Percentiles rank a stretch among this genome's conserved stretches.
Evolutionary conservation across 768 basidiomycete genomes (phyloP).

Genomic region (Jaapia argillacea): DNA sequence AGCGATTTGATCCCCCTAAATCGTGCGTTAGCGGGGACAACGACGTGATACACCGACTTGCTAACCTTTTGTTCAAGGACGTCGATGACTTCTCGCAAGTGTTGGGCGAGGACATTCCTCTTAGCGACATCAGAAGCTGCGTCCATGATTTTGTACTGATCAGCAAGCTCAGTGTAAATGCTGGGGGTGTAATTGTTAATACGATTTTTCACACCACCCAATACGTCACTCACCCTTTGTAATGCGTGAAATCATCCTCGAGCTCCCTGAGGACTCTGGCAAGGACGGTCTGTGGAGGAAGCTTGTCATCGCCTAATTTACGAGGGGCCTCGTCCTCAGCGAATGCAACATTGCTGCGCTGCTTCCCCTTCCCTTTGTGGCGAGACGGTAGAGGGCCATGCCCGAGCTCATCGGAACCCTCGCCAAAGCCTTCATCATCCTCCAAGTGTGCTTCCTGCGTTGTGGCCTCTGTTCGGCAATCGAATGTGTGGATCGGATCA

Average conservation of each 20-base stretch:
- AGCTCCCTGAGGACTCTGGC: conserved; percentile 76
- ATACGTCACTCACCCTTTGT: conserved; percentile 66
- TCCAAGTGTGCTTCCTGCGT: conserved; percentile 7
- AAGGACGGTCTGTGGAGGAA: conserved; percentile 86
- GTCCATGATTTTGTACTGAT: conserved; percentile 88
- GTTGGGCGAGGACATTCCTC: conserved; percentile 79
- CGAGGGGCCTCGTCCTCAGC: conserved; percentile 8
- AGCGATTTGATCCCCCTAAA: conserved; percentile 89
- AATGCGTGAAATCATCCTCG: conserved; percentile 92
- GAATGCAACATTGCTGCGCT: background rate
- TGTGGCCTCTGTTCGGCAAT: background rate
- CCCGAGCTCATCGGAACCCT: conserved; percentile 29
- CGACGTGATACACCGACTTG: conserved; percentile 1
- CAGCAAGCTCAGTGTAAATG: conserved; percentile 83
- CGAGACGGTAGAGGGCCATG: conserved; percentile 5
- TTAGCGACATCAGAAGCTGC: conserved; percentile 72
- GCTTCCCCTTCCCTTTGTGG: background rate
- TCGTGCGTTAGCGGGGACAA: conserved; percentile 1
- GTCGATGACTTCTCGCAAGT: conserved; percentile 87
- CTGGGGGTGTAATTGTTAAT: conserved; percentile 27
- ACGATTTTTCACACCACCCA: conserved; percentile 2
- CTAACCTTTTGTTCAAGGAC: conserved; percentile 83
- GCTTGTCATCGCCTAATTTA: conserved; percentile 23
- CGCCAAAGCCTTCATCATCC: conserved; percentile 41
- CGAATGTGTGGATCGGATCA: too few relatives aligned